Evolutionary conservation across 176 grass and related monocot species (phyloP).

Genomic region (Rhynchospora breviuscula): DNA sequence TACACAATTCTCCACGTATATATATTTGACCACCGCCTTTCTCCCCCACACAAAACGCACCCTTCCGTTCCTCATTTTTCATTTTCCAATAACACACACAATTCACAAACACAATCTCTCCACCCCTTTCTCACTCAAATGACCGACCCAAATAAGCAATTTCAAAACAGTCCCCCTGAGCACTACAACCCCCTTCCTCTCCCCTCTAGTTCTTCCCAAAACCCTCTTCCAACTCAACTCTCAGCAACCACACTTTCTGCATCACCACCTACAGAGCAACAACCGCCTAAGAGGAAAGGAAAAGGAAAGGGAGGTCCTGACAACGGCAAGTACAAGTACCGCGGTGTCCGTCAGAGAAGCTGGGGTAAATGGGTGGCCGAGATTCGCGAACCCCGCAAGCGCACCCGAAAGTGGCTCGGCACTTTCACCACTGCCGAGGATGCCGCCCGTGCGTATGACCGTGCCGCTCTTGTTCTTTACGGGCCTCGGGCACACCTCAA

Average conservation of each 20-base stretch:
- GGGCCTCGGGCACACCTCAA: conserved; percentile 80
- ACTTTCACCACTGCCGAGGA: conserved; percentile 96
- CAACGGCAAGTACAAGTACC: conserved; percentile 75
- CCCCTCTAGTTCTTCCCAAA: conserved; percentile 20
- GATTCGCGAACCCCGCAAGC: conserved; percentile 69
- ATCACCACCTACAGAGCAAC: neutral
- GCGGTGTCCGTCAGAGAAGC: conserved; percentile 63
- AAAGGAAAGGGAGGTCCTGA: conserved; percentile 68
- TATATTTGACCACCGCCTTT: conserved; percentile 97
- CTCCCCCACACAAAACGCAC: conserved; percentile 55
- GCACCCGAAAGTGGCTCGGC: conserved; percentile 81
- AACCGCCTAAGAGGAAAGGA: conserved; percentile 17
- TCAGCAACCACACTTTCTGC: neutral
- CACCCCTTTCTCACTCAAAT: conserved; percentile 9
- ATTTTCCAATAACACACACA: conserved; percentile 17
- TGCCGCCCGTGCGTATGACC: conserved; percentile 78
- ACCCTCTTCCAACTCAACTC: neutral
- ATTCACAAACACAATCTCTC: neutral
- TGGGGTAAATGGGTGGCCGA: conserved; percentile 79
- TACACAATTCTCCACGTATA: conserved; percentile 2
- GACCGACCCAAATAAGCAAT: neutral
- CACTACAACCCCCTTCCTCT: neutral
- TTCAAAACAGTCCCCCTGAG: neutral
- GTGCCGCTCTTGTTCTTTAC: conserved; percentile 73
- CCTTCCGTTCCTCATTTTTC: conserved; percentile 20